phyloP scores from a whole-genome alignment of 352 stramenopile species.

The Phytopythium boreale region DNA sequence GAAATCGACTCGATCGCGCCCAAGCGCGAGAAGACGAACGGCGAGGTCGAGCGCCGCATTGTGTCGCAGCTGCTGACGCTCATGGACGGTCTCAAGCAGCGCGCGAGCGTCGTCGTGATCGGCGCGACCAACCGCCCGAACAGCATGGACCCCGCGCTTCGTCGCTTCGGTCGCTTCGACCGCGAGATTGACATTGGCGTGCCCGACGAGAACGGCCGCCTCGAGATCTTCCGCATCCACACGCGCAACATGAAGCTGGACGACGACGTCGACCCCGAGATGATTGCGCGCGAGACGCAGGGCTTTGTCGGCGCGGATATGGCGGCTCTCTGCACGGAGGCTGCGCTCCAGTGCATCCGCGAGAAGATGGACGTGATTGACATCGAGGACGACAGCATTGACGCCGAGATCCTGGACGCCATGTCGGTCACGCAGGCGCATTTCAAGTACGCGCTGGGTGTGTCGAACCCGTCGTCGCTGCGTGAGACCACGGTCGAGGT shows the following conservation, averaged over 20 bases:
- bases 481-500: slow-evolving; percentile 99
- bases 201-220: slow-evolving; percentile 97
- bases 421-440: slow-evolving; percentile 99
- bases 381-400: slow-evolving; percentile 99
- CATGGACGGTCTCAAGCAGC: slow-evolving; percentile 97
- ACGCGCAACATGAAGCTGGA: slow-evolving; percentile 99
- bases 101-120: slow-evolving; percentile 97
- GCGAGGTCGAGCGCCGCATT: slow-evolving; percentile 98
- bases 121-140: slow-evolving; percentile 99
- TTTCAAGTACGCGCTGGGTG: slow-evolving; percentile 98
- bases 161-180: slow-evolving; percentile 98
- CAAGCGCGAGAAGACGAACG: slow-evolving; percentile 99
- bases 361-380: slow-evolving; percentile 99
- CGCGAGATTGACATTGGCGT: slow-evolving; percentile 99
- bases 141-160: slow-evolving; percentile 96
- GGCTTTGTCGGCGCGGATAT: slow-evolving; percentile 99
- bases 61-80: slow-evolving; percentile 98
- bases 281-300: slow-evolving; percentile 98
- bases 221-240: slow-evolving; percentile 99
- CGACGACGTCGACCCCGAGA: slow-evolving; percentile 97
- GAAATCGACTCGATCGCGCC: slow-evolving; percentile 99
- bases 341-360: slow-evolving; percentile 98
- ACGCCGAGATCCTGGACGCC: slow-evolving; percentile 98
- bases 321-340: slow-evolving; percentile 98
- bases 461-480: slow-evolving; percentile 98